Evolutionary conservation across 805 yeast genomes (phyloP).

Genomic region (Ascoidea asiatica): DNA sequence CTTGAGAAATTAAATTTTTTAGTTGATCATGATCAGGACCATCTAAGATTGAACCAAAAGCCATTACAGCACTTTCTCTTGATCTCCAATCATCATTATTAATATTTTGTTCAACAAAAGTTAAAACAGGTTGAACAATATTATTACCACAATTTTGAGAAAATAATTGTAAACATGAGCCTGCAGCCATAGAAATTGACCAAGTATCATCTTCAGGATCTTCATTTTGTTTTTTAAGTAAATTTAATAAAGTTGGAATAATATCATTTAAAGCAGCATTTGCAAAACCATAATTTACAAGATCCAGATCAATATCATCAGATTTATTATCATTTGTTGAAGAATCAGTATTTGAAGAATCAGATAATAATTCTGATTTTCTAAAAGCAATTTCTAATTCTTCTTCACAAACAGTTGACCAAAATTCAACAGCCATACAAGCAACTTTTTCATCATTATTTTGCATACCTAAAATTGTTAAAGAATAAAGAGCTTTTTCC

Average conservation of each 20-base stretch:
- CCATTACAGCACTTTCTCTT: constrained; percentile 98
- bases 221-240: constrained; percentile 81
- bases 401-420: constrained; percentile 99
- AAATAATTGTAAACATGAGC: constrained; percentile 87
- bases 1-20: constrained; percentile 59
- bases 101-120: constrained; percentile 70
- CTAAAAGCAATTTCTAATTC: constrained; percentile 72
- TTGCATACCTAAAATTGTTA: constrained; percentile 88
- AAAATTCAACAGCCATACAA: constrained; percentile 97
- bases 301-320: too few relatives aligned
- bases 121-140: constrained; percentile 74
- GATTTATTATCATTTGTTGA: constrained; percentile 14
- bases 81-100: constrained; percentile 57
- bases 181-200: constrained; percentile 98
- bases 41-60: constrained; percentile 91
- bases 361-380: too few relatives aligned
- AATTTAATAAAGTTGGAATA: constrained; percentile 68
- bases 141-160: constrained; percentile 83
- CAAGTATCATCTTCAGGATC: constrained; percentile 94
- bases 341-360: constrained; percentile 32
- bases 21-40: constrained; percentile 77
- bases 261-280: constrained; percentile 73
- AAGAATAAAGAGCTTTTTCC: constrained; percentile 90
- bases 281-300: constrained; percentile 68
- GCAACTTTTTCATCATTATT: constrained; percentile 74